phyloP scores from a whole-genome alignment of 2,329 filamentous ascomycete genomes.

The Spiromastix sp. region DNA sequence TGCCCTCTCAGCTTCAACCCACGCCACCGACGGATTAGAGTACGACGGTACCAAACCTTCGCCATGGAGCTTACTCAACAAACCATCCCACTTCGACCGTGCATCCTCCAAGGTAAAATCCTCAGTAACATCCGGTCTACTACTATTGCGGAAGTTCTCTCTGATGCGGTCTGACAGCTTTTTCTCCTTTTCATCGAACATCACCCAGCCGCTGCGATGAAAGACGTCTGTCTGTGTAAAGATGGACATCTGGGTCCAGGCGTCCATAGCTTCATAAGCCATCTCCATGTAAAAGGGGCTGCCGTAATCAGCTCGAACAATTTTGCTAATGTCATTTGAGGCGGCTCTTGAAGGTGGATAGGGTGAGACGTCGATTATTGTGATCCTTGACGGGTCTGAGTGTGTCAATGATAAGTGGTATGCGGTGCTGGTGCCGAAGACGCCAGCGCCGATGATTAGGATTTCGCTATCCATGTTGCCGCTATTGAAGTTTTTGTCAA shows the following conservation, averaged over 20 bases:
- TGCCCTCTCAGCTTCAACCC: slow-evolving; percentile 42
- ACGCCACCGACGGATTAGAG: slow-evolving; percentile 42
- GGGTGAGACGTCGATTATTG: slow-evolving; percentile 48
- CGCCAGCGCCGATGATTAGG: slow-evolving; percentile 41
- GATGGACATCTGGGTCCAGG: slow-evolving; percentile 49
- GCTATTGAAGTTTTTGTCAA: no score
- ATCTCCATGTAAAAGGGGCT: slow-evolving; percentile 54
- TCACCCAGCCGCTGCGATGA: slow-evolving; percentile 51
- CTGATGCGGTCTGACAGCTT: slow-evolving; percentile 44
- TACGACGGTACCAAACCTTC: slow-evolving; percentile 33
- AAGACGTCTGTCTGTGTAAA: slow-evolving; percentile 44
- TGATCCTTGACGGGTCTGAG: slow-evolving; percentile 37
- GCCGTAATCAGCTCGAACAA: slow-evolving; percentile 59
- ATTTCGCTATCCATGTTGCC: slow-evolving; percentile 14
- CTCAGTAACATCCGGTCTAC: slow-evolving; percentile 28
- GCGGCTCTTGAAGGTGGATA: slow-evolving; percentile 45
- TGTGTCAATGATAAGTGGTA: slow-evolving; percentile 39
- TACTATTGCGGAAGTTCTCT: slow-evolving; percentile 42
- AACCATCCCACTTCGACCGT: slow-evolving; percentile 29
- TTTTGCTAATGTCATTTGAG: slow-evolving; percentile 65
- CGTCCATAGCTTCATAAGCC: slow-evolving; percentile 54
- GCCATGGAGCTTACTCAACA: slow-evolving; percentile 29
- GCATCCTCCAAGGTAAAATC: slow-evolving; percentile 36
- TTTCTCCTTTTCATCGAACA: slow-evolving; percentile 40
- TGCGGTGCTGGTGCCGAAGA: slow-evolving; percentile 44